Percentiles rank a stretch among this genome's conserved stretches.
phyloP scores from a whole-genome alignment of 1,284 basidiomycete genomes.

The Ganoderma sp. region DNA sequence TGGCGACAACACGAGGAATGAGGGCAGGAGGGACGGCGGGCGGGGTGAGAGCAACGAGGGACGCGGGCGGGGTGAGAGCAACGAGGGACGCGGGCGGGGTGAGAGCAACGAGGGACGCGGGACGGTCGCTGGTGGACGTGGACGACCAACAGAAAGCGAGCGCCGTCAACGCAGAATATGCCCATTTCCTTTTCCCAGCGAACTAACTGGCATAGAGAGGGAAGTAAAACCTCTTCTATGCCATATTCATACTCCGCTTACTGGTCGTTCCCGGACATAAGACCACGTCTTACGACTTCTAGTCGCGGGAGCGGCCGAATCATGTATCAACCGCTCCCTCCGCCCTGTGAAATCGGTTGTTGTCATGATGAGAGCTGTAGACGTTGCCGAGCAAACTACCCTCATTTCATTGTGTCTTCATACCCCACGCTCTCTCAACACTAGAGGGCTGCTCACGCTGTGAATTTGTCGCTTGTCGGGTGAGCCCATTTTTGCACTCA shows the following conservation, averaged over 20 bases:
- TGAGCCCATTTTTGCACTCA: not conserved
- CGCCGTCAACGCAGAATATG: slow-evolving; percentile 24
- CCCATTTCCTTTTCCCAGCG: slow-evolving; percentile 21
- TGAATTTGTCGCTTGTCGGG: not conserved
- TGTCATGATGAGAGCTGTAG: slow-evolving; percentile 5
- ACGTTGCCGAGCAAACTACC: not conserved
- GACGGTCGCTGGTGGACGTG: slow-evolving; percentile 20
- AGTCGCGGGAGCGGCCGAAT: slow-evolving; percentile 1
- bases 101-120: slow-evolving; percentile 5
- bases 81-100: slow-evolving; percentile 13
- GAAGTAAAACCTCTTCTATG: slow-evolving; percentile 24
- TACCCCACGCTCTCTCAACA: not conserved
- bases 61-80: slow-evolving; percentile 15
- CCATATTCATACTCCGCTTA: slow-evolving; percentile 24
- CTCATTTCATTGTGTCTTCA: not conserved
- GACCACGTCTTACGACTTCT: not conserved
- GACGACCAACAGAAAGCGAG: slow-evolving; percentile 28
- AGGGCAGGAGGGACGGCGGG: slow-evolving; percentile 12
- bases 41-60: slow-evolving; percentile 7
- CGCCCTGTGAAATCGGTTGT: slow-evolving; percentile 4
- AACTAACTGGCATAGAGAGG: slow-evolving; percentile 11
- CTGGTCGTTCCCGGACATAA: not conserved
- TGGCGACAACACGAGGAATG: slow-evolving; percentile 34
- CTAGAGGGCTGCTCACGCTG: not conserved
- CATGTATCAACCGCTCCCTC: not conserved